These are phyloP conservation scores for Calonectria ilicicola DNA, from an alignment of 2,329 filamentous ascomycete species.

Conservation along the genomic window DNA sequence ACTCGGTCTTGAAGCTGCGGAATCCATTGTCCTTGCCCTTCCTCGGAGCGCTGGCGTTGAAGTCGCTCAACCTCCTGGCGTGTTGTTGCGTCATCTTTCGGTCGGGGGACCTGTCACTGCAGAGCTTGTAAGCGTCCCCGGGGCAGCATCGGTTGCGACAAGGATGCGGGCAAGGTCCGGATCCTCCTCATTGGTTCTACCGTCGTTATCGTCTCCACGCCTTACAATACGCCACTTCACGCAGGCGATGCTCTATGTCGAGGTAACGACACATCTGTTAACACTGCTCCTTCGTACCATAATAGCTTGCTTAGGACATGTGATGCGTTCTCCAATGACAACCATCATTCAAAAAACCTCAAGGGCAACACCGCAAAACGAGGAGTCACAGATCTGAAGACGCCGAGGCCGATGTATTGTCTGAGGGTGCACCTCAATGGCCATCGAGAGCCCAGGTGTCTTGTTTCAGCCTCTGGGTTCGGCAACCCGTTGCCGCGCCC, in stretches of 20 bases:
- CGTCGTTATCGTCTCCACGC: neutral
- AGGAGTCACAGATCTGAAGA: neutral
- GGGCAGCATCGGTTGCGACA: too few relatives aligned
- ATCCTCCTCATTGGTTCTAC: too few relatives aligned
- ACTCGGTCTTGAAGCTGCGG: too few relatives aligned
- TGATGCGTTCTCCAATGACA: neutral
- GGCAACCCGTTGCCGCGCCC: neutral
- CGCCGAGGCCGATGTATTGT: neutral
- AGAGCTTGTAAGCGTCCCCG: too few relatives aligned
- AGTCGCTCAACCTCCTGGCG: too few relatives aligned
- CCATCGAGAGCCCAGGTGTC: neutral
- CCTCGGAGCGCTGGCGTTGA: too few relatives aligned
- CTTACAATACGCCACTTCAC: neutral
- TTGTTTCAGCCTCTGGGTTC: neutral
- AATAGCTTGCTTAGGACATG: neutral
- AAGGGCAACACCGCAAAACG: neutral
- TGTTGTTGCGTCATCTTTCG: too few relatives aligned
- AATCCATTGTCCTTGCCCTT: too few relatives aligned
- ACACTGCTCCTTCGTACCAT: neutral
- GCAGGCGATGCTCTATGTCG: neutral
- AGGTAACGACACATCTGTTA: neutral
- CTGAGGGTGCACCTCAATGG: neutral
- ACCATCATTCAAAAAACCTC: neutral
- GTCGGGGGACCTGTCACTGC: too few relatives aligned
- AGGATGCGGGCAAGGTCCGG: too few relatives aligned